These are phyloP conservation scores for Dimocarpus longan DNA, from an alignment of 345 rosid genomes.

Conservation along the genomic window DNA sequence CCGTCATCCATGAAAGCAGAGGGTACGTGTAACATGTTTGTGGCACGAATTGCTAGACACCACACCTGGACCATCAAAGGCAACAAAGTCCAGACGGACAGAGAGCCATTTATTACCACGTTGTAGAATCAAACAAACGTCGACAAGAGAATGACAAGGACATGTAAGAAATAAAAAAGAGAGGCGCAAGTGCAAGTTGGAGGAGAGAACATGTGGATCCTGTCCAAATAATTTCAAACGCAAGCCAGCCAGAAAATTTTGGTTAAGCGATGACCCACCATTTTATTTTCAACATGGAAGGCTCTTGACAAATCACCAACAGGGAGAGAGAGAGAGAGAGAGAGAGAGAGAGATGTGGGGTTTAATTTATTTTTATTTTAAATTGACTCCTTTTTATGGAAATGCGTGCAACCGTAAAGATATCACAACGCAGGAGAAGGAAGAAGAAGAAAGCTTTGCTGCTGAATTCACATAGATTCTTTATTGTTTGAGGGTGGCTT, in stretches of 20 bases:
- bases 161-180: background rate
- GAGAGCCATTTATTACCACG: background rate
- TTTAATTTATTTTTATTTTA: too few relatives aligned
- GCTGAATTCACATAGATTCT: conserved; percentile 8
- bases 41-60: too few relatives aligned
- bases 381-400: conserved; percentile 15
- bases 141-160: background rate
- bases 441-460: conserved; percentile 25
- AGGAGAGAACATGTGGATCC: background rate
- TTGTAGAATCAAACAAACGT: background rate
- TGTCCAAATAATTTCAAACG: conserved; percentile 1
- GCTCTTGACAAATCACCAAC: background rate
- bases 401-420: conserved; percentile 24
- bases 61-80: too few relatives aligned
- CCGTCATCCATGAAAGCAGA: background rate
- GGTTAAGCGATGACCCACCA: conserved; percentile 16
- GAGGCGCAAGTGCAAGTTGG: background rate
- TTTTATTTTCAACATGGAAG: conserved; percentile 15
- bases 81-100: too few relatives aligned
- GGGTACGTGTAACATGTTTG: too few relatives aligned
- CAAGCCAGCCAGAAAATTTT: conserved; percentile 18
- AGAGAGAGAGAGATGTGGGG: background rate
- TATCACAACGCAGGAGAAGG: conserved; percentile 15
- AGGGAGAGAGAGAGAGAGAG: background rate
- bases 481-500: conserved; percentile 9